A percentile compares a stretch with the other conserved stretches of the same genome.
phyloP scores from a whole-genome alignment of 2,329 filamentous ascomycete genomes.

The Nemania sp. region DNA sequence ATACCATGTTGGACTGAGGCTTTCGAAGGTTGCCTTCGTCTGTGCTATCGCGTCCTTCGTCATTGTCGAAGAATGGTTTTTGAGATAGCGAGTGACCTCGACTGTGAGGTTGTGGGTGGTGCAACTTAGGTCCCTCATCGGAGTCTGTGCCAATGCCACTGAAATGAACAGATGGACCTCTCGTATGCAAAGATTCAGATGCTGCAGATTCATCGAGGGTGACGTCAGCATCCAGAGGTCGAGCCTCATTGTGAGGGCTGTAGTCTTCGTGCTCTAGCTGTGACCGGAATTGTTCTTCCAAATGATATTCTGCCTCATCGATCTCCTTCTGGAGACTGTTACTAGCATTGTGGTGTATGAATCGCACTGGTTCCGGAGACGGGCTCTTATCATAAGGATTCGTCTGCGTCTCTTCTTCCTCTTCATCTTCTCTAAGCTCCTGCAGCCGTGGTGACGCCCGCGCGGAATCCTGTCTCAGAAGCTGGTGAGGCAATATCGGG shows the following conservation, averaged over 20 bases:
- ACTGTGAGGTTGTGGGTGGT: constrained; percentile 75
- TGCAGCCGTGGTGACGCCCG: constrained; percentile 67
- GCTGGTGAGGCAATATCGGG: constrained; percentile 59
- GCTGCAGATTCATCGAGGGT: constrained; percentile 26
- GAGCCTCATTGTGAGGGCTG: constrained; percentile 62
- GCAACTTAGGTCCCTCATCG: constrained; percentile 61
- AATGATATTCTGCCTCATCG: constrained; percentile 82
- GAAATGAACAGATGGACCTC: constrained; percentile 54
- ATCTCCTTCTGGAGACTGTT: constrained; percentile 81
- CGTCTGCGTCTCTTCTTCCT: constrained; percentile 65
- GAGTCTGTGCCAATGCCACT: constrained; percentile 58
- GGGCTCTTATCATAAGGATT: constrained; percentile 52
- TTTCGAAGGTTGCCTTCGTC: constrained; percentile 46
- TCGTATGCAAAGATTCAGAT: constrained; percentile 43
- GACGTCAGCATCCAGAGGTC: constrained; percentile 38
- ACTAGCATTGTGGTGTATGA: constrained; percentile 70
- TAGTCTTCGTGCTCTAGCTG: constrained; percentile 80
- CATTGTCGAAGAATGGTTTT: constrained; percentile 63
- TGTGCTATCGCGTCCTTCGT: constrained; percentile 48
- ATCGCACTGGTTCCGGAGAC: constrained; percentile 55
- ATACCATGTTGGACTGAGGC: constrained; percentile 46
- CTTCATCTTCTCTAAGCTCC: constrained; percentile 74
- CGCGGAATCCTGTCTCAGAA: constrained; percentile 59
- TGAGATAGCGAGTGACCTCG: constrained; percentile 73
- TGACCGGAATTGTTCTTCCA: constrained; percentile 78